Evolutionary conservation across 2,329 filamentous ascomycete genomes (phyloP).

Genomic region (Penicillium sp.): DNA sequence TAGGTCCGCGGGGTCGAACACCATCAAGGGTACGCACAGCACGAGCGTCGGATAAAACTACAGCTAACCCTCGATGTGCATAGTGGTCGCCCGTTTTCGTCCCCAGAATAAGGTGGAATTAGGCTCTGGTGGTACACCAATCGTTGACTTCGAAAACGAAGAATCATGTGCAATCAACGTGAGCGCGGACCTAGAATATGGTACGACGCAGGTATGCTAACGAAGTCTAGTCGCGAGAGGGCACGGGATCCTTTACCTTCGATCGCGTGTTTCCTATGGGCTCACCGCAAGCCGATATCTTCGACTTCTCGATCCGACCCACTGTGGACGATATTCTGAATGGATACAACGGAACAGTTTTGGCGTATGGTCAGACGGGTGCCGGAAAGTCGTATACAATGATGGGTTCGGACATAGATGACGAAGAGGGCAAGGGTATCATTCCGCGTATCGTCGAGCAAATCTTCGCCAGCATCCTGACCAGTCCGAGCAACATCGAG

Average conservation of each 20-base stretch:
- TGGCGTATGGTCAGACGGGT: constrained; percentile 97
- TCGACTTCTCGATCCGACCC: constrained; percentile 93
- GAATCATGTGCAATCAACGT: constrained; percentile 88
- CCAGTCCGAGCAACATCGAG: constrained; percentile 89
- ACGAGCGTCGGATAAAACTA: neutral
- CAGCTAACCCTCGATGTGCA: constrained; percentile 46
- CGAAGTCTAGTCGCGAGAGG: constrained; percentile 70
- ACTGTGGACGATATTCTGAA: constrained; percentile 98
- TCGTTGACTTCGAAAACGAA: constrained; percentile 83
- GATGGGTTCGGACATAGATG: constrained; percentile 95
- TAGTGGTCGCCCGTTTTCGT: constrained; percentile 94
- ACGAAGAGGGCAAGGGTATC: constrained; percentile 83
- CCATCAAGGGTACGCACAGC: constrained; percentile 52
- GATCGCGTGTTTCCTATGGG: constrained; percentile 96
- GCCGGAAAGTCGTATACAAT: constrained; percentile 99
- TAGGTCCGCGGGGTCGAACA: constrained; percentile 41
- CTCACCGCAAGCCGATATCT: constrained; percentile 88
- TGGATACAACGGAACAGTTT: constrained; percentile 98
- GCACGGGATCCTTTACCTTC: constrained; percentile 86
- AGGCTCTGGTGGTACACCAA: constrained; percentile 83
- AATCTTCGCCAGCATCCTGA: constrained; percentile 93
- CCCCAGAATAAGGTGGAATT: constrained; percentile 96
- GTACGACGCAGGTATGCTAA: constrained; percentile 20
- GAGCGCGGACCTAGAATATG: constrained; percentile 32
- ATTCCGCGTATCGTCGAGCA: constrained; percentile 97